phyloP scores from a whole-genome alignment of 2,329 filamentous ascomycete species.

The Uncinocarpus reesii region DNA sequence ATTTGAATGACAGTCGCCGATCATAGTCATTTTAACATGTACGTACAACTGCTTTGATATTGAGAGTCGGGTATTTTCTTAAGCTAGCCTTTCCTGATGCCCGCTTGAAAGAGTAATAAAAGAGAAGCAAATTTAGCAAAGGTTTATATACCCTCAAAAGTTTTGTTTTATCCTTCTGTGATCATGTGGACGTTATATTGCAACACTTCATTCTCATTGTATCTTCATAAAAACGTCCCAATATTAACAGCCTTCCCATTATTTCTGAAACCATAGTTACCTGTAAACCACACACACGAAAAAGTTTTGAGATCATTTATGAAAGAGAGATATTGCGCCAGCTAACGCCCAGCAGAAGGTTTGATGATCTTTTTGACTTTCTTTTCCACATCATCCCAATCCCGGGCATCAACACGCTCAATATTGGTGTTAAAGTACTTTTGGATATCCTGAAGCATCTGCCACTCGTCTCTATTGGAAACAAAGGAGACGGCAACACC shows the following conservation, averaged over 20 bases:
- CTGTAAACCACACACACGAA: too few species aligned
- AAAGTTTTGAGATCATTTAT: too few species aligned
- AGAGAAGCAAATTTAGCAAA: background rate
- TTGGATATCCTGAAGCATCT: conserved; percentile 69
- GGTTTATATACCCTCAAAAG: background rate
- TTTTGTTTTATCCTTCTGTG: background rate
- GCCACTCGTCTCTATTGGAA: conserved; percentile 71
- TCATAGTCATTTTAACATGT: too few species aligned
- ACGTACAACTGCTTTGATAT: too few species aligned
- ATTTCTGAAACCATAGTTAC: conserved; percentile 3
- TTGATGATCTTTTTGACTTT: conserved; percentile 74
- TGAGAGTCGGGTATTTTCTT: too few species aligned
- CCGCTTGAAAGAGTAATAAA: background rate
- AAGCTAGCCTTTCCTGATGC: too few species aligned
- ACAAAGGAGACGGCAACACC: conserved; percentile 95
- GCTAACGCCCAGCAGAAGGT: conserved; percentile 24
- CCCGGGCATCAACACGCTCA: conserved; percentile 66
- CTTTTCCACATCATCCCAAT: conserved; percentile 85
- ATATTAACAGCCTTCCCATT: conserved; percentile 3
- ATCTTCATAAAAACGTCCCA: conserved; percentile 7
- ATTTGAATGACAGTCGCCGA: too few species aligned
- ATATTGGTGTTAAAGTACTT: conserved; percentile 70
- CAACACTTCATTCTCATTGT: conserved; percentile 5
- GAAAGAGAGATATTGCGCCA: background rate
- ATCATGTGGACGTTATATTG: background rate